Percentiles rank a stretch among this genome's conserved stretches.
phyloP scores from a whole-genome alignment of 768 basidiomycete species.

The Macrolepiota fuliginosa region DNA sequence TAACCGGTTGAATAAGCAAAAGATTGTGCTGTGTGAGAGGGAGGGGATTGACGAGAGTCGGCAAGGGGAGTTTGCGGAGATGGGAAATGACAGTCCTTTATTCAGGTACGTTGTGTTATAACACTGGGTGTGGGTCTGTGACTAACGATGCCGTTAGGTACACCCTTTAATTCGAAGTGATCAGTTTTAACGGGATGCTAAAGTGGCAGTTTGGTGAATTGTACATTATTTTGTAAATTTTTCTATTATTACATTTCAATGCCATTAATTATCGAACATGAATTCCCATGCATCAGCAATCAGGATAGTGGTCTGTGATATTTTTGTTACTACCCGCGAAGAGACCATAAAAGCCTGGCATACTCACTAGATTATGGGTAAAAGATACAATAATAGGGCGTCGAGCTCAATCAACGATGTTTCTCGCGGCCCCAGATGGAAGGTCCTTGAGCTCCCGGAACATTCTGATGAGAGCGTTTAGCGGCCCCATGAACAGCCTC shows the following conservation, averaged over 20 bases:
- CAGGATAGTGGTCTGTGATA: neutral
- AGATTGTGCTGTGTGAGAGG: constrained; percentile 40
- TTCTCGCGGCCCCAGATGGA: neutral
- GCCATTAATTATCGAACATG: neutral
- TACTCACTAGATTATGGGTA: neutral
- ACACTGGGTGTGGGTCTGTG: no score
- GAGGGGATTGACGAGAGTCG: constrained; percentile 40
- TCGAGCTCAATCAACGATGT: neutral
- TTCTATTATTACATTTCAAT: neutral
- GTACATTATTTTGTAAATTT: neutral
- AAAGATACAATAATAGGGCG: neutral
- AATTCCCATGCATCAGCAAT: neutral
- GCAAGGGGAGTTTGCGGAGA: constrained; percentile 39
- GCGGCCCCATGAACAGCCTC: neutral
- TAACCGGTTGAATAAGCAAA: constrained; percentile 45
- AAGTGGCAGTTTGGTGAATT: neutral
- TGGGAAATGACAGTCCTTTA: constrained; percentile 55
- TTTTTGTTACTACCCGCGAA: neutral
- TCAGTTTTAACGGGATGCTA: neutral
- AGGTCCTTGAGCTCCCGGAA: neutral
- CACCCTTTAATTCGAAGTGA: neutral
- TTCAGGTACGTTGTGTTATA: constrained; percentile 37
- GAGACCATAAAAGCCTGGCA: neutral
- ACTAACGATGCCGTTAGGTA: neutral
- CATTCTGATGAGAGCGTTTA: neutral